Percentiles rank a stretch among this genome's conserved stretches.
Conservation (phyloP, 768 basidiomycete species). For the Leccinum variicolor region DNA sequence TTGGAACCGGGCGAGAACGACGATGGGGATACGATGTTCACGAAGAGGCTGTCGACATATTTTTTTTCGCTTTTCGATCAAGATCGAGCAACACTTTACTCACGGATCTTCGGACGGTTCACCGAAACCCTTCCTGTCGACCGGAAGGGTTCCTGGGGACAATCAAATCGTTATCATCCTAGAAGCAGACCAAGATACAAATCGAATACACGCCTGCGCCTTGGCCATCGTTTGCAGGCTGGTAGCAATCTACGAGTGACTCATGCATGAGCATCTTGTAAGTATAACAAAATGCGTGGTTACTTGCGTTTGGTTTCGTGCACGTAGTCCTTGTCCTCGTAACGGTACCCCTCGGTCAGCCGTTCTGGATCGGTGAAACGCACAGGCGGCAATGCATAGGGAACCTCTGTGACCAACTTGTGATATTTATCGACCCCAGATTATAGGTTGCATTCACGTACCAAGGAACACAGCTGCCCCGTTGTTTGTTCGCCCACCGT, state of each 20-base stretch:
- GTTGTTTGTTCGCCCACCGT: conserved; percentile 57
- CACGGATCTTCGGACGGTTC: conserved; percentile 71
- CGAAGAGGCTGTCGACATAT: conserved; percentile 45
- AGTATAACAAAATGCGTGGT: neutral
- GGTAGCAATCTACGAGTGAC: conserved; percentile 46
- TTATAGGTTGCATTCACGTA: conserved; percentile 19
- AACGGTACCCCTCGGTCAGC: conserved; percentile 51
- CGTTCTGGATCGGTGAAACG: conserved; percentile 63
- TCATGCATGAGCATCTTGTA: neutral
- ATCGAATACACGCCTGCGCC: conserved; percentile 38
- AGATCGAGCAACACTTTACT: neutral
- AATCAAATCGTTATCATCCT: neutral
- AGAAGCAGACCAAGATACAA: neutral
- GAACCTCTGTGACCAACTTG: conserved; percentile 50
- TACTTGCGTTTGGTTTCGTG: conserved; percentile 53
- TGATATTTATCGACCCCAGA: neutral
- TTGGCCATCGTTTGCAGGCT: conserved; percentile 66
- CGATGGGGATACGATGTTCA: conserved; percentile 62
- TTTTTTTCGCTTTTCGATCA: neutral
- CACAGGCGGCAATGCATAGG: conserved; percentile 63
- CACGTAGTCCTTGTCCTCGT: conserved; percentile 60
- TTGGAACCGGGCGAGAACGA: conserved; percentile 36
- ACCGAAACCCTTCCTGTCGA: conserved; percentile 65
- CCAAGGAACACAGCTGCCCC: conserved; percentile 66
- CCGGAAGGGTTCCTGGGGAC: conserved; percentile 40